These are phyloP conservation scores for Colletotrichum simmondsii DNA, from an alignment of 2,329 filamentous ascomycete species.

Conservation along the genomic window DNA sequence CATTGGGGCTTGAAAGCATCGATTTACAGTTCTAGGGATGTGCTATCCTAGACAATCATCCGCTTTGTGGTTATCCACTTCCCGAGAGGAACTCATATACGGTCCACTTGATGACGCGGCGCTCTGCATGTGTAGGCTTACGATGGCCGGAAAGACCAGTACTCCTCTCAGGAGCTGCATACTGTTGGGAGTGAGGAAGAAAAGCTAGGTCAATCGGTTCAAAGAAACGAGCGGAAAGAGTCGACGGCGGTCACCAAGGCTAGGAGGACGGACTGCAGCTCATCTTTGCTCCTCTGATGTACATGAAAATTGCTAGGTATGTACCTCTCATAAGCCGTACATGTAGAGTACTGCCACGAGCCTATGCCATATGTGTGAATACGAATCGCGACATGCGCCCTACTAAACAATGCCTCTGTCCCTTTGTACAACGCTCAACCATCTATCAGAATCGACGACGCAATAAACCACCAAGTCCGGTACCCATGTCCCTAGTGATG, in stretches of 20 bases:
- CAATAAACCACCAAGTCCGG: not conserved
- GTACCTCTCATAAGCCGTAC: not conserved
- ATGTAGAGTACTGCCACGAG: not conserved
- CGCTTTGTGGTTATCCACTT: too few relatives aligned
- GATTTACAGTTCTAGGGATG: slow-evolving; percentile 61
- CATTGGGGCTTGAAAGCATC: slow-evolving; percentile 71
- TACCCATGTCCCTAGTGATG: not conserved
- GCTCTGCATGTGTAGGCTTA: not conserved
- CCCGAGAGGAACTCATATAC: not conserved
- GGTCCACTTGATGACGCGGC: not conserved
- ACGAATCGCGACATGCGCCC: not conserved
- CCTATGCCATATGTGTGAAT: not conserved
- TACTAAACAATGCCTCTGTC: not conserved
- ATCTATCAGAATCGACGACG: not conserved
- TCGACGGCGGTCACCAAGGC: not conserved
- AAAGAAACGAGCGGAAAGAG: not conserved
- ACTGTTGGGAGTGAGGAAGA: not conserved
- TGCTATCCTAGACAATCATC: slow-evolving; percentile 39
- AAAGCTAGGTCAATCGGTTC: too few relatives aligned
- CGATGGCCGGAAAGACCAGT: not conserved
- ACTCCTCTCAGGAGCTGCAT: not conserved
- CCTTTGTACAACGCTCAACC: slow-evolving; percentile 2
- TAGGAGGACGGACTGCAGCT: not conserved
- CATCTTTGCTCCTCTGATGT: not conserved
- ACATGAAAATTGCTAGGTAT: not conserved